These are phyloP conservation scores for Borovskyia barvae DNA, from an alignment of 208 protist genomes.

Conservation along the genomic window DNA sequence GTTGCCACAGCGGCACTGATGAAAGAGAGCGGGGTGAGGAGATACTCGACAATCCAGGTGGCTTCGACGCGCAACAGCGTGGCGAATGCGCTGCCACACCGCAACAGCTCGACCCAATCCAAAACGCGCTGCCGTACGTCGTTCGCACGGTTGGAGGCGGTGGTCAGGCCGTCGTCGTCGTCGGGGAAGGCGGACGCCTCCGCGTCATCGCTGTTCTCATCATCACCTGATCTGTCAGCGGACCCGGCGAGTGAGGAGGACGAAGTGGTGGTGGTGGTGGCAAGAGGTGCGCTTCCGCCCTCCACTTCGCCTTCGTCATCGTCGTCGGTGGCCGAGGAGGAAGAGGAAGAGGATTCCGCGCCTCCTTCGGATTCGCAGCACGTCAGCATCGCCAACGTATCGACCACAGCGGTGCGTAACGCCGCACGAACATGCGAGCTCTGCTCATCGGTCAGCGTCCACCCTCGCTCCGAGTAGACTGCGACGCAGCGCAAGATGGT, in stretches of 20 bases:
- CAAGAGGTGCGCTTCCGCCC: neutral
- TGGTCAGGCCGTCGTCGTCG: neutral
- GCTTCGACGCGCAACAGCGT: conserved; percentile 29
- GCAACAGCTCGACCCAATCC: conserved; percentile 44
- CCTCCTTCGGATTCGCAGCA: conserved; percentile 1
- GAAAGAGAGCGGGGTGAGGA: conserved; percentile 26
- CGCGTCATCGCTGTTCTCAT: conserved; percentile 3
- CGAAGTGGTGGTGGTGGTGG: neutral
- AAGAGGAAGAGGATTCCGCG: neutral
- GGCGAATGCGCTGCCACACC: conserved; percentile 20
- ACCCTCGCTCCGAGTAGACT: conserved; percentile 13
- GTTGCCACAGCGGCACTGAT: conserved; percentile 58
- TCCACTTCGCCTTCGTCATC: neutral
- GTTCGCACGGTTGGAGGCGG: conserved; percentile 20
- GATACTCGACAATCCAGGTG: conserved; percentile 22
- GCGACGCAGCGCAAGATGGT: conserved; percentile 37
- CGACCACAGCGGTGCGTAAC: conserved; percentile 29
- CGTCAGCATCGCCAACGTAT: conserved; percentile 27
- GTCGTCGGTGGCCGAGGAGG: conserved; percentile 12
- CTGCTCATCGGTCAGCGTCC: conserved; percentile 26
- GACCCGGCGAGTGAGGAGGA: neutral
- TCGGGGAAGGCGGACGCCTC: neutral
- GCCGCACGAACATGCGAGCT: conserved; percentile 30
- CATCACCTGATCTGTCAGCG: neutral
- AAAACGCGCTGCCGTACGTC: conserved; percentile 28